Base-by-base conservation (phyloP, 2,329 filamentous ascomycete genomes). In the Paecilomyces dactylethromorphus region DNA sequence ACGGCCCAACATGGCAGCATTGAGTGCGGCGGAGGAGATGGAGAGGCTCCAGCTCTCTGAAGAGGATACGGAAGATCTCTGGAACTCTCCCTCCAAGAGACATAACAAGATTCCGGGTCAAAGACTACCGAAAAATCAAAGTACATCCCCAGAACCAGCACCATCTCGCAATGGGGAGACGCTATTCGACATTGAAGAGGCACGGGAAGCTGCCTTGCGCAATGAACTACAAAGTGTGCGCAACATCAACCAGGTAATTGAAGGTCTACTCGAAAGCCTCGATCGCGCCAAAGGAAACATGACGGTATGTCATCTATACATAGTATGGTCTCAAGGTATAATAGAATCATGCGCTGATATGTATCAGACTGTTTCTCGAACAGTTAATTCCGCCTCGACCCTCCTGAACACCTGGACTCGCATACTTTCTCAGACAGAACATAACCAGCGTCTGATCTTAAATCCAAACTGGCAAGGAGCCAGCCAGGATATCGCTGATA, bases 381-480 rank as follows among this genome's bases (percentile, higher is more conserved):
- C 94, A 2, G 92, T 97, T 50, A 84, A 84, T 64, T 93, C 92
- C 58, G 92, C 94, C 3, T 95, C 92, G 13, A 90, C 89, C 1
- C 84, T 99, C 13, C 86, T 99, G 32, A 92, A 95, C 68, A 96
- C 92, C 15, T 99, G 93, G 93, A 96, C 92, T 8, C 87, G 92
- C 56, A 97, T 99, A 64, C 84, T 99, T 12, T 94, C 91, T 6
- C 94, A 99, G 75, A 97, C 94, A 3, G 94, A 99, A 76, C 94
- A 99, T 76, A 97, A 96, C 71, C 92, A 97, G 74, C 87, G 94
- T 24, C 80, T 99, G 55, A 88, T 99, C 52, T 82, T 97, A 53
- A 89, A 96, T 69, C 90, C 91, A 1, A 81, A 86, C 59, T 99
- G 93, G 92, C 88, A 93, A 70, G 94, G 94, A 58, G 90, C 92